Evolutionary conservation across 2,329 filamentous ascomycete genomes (phyloP), one percentile per base, ranked within the genome.

Genomic region (Capronia coronata): DNA sequence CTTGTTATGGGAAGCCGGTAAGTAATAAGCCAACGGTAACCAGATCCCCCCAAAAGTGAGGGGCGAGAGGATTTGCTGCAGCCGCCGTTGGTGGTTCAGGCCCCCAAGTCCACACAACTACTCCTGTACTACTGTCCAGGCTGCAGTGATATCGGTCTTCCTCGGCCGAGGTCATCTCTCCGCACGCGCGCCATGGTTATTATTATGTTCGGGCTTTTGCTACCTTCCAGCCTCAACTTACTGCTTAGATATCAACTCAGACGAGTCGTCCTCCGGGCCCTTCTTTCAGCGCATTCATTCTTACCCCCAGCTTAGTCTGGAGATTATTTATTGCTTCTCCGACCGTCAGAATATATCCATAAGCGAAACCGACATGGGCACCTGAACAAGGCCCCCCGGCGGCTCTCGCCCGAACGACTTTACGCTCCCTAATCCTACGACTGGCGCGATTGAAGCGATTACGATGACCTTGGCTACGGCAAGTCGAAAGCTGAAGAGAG

Each of bases 401-500:
- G 34, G 34, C 18, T 30, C 40, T 25, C 9, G 19, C 32, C 25
- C n/a, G 30, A n/a, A 32, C 9, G 25, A 25, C 35, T 35, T n/a
- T n/a, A n/a, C 16, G 38, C 9, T 23, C 30, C 22, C 32, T 23
- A 11, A 22, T 43, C 38, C 39, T 34, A 18, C 46, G 40, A 14
- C 43, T 5, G 21, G n/a, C 19, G 22, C 16, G 18, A 11, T 1
- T 5, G 11, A 9, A 37, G 6, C 34, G 3, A 1, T 16, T 44
- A 56, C 30, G n/a, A 56, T 56, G 54, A 51, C 54, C 16, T 48
- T 56, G 25, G 29, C 64, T 42, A 62, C 61, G 44, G 56, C 61
- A n/a, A 64, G 63, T 22, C 71, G 67, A 60, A 69, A 80, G 71
- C 79, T 94, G 64, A 78, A 77, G 59, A 83, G 78, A 71, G 91